These are phyloP conservation scores for Persicaria tinctoria DNA, from an alignment of 148 eudicot species.

Conservation along the genomic window DNA sequence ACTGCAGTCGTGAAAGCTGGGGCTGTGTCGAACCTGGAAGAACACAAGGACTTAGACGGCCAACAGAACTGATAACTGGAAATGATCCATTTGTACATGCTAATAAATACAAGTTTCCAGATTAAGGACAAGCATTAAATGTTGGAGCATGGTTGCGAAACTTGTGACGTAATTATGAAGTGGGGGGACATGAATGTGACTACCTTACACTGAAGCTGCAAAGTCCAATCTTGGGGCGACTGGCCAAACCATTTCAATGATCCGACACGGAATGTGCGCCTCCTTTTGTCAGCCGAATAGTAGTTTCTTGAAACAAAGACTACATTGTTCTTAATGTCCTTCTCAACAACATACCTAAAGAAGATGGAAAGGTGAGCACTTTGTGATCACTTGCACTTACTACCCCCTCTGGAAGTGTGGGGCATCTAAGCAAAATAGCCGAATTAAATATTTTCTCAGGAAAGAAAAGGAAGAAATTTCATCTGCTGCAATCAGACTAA, in stretches of 20 bases:
- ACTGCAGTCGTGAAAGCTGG: constrained; percentile 54
- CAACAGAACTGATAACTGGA: background rate
- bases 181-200: background rate
- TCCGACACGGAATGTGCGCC: constrained; percentile 86
- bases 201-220: constrained; percentile 84
- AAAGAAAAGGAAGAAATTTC: background rate
- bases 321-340: constrained; percentile 84
- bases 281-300: constrained; percentile 79
- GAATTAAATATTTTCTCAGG: no score
- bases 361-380: constrained; percentile 5
- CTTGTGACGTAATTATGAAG: no score
- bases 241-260: constrained; percentile 82
- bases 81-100: background rate
- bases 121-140: background rate
- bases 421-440: background rate
- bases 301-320: constrained; percentile 87
- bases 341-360: constrained; percentile 90
- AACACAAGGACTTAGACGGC: background rate
- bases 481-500: no score
- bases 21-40: constrained; percentile 91
- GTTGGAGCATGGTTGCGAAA: no score
- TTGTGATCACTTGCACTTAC: background rate
- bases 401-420: background rate
- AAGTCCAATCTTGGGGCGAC: constrained; percentile 28
- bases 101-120: background rate